These are phyloP conservation scores for Zygosaccharomyces sapae DNA, from an alignment of 1,139 yeast species.

Conservation along the genomic window DNA sequence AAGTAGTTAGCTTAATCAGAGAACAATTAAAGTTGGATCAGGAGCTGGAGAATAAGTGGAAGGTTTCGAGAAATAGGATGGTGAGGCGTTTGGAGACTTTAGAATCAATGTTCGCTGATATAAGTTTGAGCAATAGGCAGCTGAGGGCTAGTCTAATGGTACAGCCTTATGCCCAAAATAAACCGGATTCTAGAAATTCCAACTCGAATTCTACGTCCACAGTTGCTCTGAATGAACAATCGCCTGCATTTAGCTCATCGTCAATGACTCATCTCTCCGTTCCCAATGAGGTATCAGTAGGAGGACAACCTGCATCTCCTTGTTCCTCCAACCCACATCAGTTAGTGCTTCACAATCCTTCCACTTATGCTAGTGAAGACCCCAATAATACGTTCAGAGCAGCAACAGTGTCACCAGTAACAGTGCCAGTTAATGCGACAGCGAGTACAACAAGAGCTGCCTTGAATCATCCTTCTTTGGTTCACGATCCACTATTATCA, in stretches of 20 bases:
- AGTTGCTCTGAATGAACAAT: slow-evolving; percentile 8
- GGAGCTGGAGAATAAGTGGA: slow-evolving; percentile 28
- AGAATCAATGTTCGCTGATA: slow-evolving; percentile 25
- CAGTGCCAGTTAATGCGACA: slow-evolving; percentile 8
- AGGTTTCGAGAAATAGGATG: slow-evolving; percentile 18
- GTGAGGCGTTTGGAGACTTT: slow-evolving; percentile 23
- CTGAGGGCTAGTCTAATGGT: slow-evolving; percentile 25
- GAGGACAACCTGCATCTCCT: neutral
- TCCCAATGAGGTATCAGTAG: slow-evolving; percentile 1
- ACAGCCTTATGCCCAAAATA: slow-evolving; percentile 21
- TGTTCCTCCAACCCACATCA: slow-evolving; percentile 12
- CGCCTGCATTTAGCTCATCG: slow-evolving; percentile 9
- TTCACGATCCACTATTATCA: neutral
- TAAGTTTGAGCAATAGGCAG: slow-evolving; percentile 23
- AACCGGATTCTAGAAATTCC: slow-evolving; percentile 6
- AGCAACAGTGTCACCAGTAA: slow-evolving; percentile 13
- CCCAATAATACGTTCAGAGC: slow-evolving; percentile 1
- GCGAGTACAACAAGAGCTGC: slow-evolving; percentile 1
- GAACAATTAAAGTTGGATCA: slow-evolving; percentile 28
- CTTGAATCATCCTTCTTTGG: neutral
- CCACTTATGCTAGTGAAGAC: slow-evolving; percentile 19
- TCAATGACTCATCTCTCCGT: slow-evolving; percentile 6
- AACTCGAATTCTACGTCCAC: slow-evolving; percentile 10
- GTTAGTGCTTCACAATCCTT: slow-evolving; percentile 26
- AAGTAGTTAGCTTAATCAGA: slow-evolving; percentile 24